A percentile compares a stretch with the other conserved stretches of the same genome.
Evolutionary conservation across 352 stramenopile genomes (phyloP).

Genomic region (Globisporangium heterothallicum): DNA sequence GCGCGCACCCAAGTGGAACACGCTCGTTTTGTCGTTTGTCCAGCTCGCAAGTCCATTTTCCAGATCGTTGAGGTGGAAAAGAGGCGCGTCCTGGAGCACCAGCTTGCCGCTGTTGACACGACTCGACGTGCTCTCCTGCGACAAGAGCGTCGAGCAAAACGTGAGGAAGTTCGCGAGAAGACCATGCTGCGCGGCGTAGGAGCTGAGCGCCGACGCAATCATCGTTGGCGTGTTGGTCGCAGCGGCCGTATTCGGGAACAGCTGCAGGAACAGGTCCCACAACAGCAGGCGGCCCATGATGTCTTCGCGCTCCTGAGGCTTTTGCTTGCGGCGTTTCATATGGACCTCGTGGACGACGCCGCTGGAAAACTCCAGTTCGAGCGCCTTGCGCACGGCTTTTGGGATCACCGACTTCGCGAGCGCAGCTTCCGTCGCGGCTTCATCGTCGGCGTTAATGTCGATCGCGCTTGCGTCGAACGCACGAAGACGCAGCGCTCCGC

Average conservation of each 20-base stretch:
- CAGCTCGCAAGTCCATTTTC: conserved; percentile 19
- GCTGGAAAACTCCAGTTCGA: conserved; percentile 45
- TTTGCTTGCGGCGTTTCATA: conserved; percentile 46
- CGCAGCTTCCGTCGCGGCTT: conserved; percentile 61
- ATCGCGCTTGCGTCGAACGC: conserved; percentile 40
- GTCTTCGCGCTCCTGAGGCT: conserved; percentile 46
- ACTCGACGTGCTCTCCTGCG: conserved; percentile 38
- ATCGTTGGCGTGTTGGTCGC: conserved; percentile 24
- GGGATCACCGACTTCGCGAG: conserved; percentile 63
- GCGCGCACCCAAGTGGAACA: conserved; percentile 49
- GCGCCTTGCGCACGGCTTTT: conserved; percentile 47
- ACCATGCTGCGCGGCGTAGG: conserved; percentile 49
- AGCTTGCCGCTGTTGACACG: conserved; percentile 12
- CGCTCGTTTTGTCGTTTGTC: conserved; percentile 30
- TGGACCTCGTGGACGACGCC: conserved; percentile 23
- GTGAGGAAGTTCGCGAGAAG: conserved; percentile 64
- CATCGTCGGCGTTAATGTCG: conserved; percentile 77
- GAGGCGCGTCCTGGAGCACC: conserved; percentile 39
- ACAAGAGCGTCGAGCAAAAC: conserved; percentile 55
- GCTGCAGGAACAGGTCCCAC: conserved; percentile 80
- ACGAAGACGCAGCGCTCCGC: conserved; percentile 32
- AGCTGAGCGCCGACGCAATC: conserved; percentile 67
- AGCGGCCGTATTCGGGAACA: conserved; percentile 44
- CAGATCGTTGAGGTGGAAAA: conserved; percentile 44
- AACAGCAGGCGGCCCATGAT: conserved; percentile 52